A percentile compares a stretch with the other conserved stretches of the same genome.
Evolutionary conservation across 306 rosid genomes (phyloP).

Genomic region (Malus asiatica): DNA sequence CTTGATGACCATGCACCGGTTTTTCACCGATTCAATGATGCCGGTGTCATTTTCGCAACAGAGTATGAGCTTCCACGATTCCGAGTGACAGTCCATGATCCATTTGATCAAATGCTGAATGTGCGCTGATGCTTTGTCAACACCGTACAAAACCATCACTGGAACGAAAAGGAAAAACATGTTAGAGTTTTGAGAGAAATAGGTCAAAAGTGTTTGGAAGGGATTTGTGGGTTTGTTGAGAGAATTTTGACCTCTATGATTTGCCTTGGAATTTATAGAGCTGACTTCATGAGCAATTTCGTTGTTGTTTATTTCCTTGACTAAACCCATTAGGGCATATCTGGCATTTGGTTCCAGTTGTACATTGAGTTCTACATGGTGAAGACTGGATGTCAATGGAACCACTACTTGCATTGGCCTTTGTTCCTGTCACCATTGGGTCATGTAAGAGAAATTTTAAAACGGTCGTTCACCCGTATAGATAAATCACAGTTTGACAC

Average conservation of each 20-base stretch:
- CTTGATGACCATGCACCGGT: conserved; percentile 44
- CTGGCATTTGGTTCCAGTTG: conserved; percentile 58
- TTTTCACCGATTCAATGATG: conserved; percentile 51
- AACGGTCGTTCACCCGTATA: too few relatives aligned
- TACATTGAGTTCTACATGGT: conserved; percentile 76
- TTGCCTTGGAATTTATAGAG: conserved; percentile 38
- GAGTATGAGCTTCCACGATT: conserved; percentile 60
- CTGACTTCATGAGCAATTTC: conserved; percentile 59
- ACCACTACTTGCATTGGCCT: conserved; percentile 48
- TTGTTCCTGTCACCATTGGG: conserved; percentile 51
- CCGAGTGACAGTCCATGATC: conserved; percentile 75
- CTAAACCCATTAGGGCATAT: conserved; percentile 72
- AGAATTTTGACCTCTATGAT: conserved; percentile 54
- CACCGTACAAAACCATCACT: conserved; percentile 67
- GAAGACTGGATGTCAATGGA: conserved; percentile 62
- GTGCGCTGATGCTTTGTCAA: conserved; percentile 61
- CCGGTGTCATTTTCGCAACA: conserved; percentile 62
- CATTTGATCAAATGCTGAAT: conserved; percentile 78
- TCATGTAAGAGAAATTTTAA: background rate
- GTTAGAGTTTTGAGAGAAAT: conserved; percentile 4
- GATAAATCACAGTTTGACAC: background rate
- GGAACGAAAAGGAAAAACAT: conserved; percentile 20
- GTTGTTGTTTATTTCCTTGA: conserved; percentile 63
- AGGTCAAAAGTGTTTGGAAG: background rate
- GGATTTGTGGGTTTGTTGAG: conserved; percentile 8